A percentile compares a stretch with the other conserved stretches of the same genome.
Conservation (phyloP, 192 early-diverging fungal genomes). For the Pilaira anomala region DNA sequence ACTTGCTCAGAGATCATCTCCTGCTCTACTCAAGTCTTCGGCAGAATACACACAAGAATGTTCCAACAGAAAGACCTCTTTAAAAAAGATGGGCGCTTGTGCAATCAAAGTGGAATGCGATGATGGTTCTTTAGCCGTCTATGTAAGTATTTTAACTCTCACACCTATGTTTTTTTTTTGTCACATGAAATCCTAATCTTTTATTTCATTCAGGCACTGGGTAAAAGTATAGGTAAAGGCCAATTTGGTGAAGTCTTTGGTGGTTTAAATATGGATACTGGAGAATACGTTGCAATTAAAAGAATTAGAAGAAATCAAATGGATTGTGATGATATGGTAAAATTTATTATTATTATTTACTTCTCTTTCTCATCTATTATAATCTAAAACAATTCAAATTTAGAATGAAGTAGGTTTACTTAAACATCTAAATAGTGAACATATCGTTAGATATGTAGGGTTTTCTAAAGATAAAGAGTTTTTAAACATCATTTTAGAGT, state of each 20-base stretch:
- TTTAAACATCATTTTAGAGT: slow-evolving; percentile 84
- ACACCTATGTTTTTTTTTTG: background rate
- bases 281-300: slow-evolving; percentile 85
- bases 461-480: slow-evolving; percentile 69
- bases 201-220: slow-evolving; percentile 53
- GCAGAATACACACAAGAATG: background rate
- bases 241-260: slow-evolving; percentile 87
- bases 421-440: slow-evolving; percentile 71
- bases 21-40: too few species aligned
- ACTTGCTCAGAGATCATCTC: too few species aligned
- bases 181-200: background rate
- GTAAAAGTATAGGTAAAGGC: slow-evolving; percentile 83
- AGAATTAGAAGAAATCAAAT: slow-evolving; percentile 65
- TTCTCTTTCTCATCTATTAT: background rate
- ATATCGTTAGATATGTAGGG: slow-evolving; percentile 81
- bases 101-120: background rate
- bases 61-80: background rate
- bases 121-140: background rate
- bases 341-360: background rate
- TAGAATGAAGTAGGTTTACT: slow-evolving; percentile 81
- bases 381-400: slow-evolving; percentile 10
- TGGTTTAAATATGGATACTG: slow-evolving; percentile 70
- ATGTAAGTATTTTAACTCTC: slow-evolving; percentile 7
- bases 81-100: slow-evolving; percentile 9
- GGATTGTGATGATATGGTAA: slow-evolving; percentile 72